Conservation (phyloP, 2,329 filamentous ascomycete species). For the Pseudocercospora fuligena region DNA sequence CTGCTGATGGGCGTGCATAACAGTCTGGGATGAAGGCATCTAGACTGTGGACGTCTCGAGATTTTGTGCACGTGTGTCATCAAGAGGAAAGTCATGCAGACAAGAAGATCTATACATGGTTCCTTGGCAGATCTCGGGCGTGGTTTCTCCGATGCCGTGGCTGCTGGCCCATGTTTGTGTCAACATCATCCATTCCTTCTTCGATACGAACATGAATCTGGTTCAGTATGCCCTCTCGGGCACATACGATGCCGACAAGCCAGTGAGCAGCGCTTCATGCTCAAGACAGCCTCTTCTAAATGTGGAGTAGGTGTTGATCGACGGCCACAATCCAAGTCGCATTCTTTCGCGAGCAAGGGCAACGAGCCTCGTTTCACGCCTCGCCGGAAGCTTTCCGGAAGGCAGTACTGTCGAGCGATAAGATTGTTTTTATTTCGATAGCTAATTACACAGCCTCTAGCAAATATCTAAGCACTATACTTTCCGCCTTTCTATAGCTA, state of each 20-base stretch:
- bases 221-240: constrained; percentile 30
- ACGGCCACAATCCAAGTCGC: constrained; percentile 35
- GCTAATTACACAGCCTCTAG: neutral
- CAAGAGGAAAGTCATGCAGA: neutral
- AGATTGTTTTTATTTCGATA: neutral
- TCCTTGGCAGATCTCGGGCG: neutral
- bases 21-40: neutral
- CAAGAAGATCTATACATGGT: neutral
- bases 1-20: neutral
- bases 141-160: neutral
- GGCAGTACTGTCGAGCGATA: neutral
- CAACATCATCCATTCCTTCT: no score
- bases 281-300: neutral
- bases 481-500: neutral
- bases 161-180: no score
- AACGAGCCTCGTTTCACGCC: constrained; percentile 27
- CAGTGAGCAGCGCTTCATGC: constrained; percentile 6
- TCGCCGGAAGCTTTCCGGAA: constrained; percentile 34
- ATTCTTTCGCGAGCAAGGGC: constrained; percentile 31
- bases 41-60: neutral
- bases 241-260: constrained; percentile 27
- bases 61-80: neutral
- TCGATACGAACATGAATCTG: constrained; percentile 23
- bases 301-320: constrained; percentile 34
- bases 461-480: no score